These are phyloP conservation scores for Hondaea fermentalgiana DNA, from an alignment of 108 stramenopile species.

Conservation along the genomic window DNA sequence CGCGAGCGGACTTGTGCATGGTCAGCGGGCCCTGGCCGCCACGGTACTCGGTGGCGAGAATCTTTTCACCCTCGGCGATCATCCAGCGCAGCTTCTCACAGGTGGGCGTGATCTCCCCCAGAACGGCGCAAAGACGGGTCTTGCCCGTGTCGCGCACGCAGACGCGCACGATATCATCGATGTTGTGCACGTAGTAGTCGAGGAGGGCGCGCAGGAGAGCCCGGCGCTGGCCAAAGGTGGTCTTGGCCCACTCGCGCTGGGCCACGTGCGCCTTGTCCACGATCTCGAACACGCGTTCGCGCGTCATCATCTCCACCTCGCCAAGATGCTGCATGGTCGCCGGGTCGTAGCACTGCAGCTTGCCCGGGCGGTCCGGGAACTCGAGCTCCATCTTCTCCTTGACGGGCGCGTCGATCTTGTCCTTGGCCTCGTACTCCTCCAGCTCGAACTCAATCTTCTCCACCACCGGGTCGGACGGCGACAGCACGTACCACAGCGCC, in stretches of 20 bases:
- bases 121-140: constrained; percentile 52
- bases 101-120: constrained; percentile 94
- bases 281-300: constrained; percentile 63
- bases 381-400: constrained; percentile 27
- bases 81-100: constrained; percentile 87
- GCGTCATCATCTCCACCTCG: constrained; percentile 65
- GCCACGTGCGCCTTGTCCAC: constrained; percentile 66
- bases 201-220: constrained; percentile 80
- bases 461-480: neutral
- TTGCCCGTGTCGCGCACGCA: constrained; percentile 77
- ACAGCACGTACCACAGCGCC: neutral
- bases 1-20: constrained; percentile 79
- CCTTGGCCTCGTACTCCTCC: neutral
- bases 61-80: constrained; percentile 71
- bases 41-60: constrained; percentile 67
- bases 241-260: constrained; percentile 73
- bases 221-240: constrained; percentile 77
- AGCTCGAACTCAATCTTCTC: neutral
- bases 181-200: constrained; percentile 67
- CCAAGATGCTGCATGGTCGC: constrained; percentile 71
- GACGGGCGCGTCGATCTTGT: neutral
- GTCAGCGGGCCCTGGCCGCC: constrained; percentile 77
- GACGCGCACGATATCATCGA: constrained; percentile 76
- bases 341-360: constrained; percentile 83
- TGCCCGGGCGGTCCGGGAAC: constrained; percentile 43